Conservation (phyloP, 2,329 filamentous ascomycete species). For the Ramularia collo-cygni region DNA sequence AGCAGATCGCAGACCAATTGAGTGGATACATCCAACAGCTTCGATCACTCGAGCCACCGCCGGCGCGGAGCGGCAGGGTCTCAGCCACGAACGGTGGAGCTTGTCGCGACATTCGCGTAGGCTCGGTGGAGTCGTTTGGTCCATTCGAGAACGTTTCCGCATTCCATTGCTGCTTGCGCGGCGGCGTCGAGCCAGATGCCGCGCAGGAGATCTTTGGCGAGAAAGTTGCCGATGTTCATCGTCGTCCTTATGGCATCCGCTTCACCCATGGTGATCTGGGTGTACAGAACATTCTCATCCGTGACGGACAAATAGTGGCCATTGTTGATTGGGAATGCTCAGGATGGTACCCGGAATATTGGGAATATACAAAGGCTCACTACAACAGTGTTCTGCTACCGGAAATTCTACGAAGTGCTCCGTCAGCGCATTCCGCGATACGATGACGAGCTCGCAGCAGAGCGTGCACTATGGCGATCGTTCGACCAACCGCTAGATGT, state of each 20-base stretch:
- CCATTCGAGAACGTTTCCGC: slow-evolving; percentile 5
- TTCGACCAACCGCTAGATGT: slow-evolving; percentile 7
- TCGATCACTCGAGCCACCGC: slow-evolving; percentile 1
- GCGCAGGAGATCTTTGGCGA: neutral
- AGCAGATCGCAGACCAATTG: slow-evolving; percentile 2
- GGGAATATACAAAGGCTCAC: slow-evolving; percentile 4
- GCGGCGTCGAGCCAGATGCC: slow-evolving; percentile 1
- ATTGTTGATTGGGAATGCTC: neutral
- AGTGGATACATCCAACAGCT: slow-evolving; percentile 6
- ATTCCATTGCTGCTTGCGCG: slow-evolving; percentile 6
- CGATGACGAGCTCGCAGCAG: slow-evolving; percentile 10
- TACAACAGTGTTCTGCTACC: slow-evolving; percentile 5
- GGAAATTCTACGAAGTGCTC: slow-evolving; percentile 11
- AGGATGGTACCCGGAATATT: slow-evolving; percentile 1
- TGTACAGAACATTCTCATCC: neutral
- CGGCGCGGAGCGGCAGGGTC: neutral
- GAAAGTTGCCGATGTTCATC: slow-evolving; percentile 2
- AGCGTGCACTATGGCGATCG: slow-evolving; percentile 6
- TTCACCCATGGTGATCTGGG: slow-evolving; percentile 1
- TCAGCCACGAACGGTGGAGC: slow-evolving; percentile 6
- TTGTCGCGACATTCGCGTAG: slow-evolving; percentile 9
- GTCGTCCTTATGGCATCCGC: slow-evolving; percentile 2
- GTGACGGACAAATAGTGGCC: neutral
- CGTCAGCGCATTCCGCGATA: slow-evolving; percentile 6
- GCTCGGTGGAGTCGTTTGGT: slow-evolving; percentile 5